phyloP scores from a whole-genome alignment of 805 yeast species.

The Danielia reshetovae region DNA sequence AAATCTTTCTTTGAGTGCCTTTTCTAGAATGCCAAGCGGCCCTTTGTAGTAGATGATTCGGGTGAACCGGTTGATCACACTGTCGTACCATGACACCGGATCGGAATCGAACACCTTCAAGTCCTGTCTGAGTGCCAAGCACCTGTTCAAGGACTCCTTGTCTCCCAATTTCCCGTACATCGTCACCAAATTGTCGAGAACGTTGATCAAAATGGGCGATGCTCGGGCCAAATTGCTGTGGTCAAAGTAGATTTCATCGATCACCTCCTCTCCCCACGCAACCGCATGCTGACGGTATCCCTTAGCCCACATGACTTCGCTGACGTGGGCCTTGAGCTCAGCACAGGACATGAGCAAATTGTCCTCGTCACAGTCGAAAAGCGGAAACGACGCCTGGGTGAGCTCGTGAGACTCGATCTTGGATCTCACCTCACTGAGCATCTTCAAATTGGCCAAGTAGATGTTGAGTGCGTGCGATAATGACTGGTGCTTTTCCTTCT shows the following conservation, averaged over 20 bases:
- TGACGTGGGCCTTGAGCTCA: constrained; percentile 35
- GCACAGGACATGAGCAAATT: constrained; percentile 27
- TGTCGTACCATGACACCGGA: constrained; percentile 31
- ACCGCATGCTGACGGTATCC: constrained; percentile 37
- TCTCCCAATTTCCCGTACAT: constrained; percentile 31
- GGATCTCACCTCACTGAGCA: constrained; percentile 18
- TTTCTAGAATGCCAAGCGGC: constrained; percentile 40
- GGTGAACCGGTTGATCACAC: constrained; percentile 29
- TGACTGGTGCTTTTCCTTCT: constrained; percentile 9
- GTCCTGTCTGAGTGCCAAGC: constrained; percentile 23
- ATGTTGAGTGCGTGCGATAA: constrained; percentile 30
- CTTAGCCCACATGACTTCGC: constrained; percentile 40
- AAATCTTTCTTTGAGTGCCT: constrained; percentile 35
- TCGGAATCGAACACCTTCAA: constrained; percentile 24
- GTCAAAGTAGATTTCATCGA: constrained; percentile 32
- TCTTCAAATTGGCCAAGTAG: constrained; percentile 33
- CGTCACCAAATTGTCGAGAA: constrained; percentile 26
- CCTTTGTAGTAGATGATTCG: constrained; percentile 38
- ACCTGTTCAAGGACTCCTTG: constrained; percentile 21
- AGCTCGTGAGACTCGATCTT: constrained; percentile 13
- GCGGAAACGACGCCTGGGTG: constrained; percentile 30
- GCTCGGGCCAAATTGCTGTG: constrained; percentile 24
- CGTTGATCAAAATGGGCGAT: constrained; percentile 26
- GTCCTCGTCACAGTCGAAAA: constrained; percentile 30
- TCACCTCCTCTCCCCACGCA: constrained; percentile 40